Conservation (phyloP, 805 yeast genomes). For the Pichia gijzeniarum region DNA sequence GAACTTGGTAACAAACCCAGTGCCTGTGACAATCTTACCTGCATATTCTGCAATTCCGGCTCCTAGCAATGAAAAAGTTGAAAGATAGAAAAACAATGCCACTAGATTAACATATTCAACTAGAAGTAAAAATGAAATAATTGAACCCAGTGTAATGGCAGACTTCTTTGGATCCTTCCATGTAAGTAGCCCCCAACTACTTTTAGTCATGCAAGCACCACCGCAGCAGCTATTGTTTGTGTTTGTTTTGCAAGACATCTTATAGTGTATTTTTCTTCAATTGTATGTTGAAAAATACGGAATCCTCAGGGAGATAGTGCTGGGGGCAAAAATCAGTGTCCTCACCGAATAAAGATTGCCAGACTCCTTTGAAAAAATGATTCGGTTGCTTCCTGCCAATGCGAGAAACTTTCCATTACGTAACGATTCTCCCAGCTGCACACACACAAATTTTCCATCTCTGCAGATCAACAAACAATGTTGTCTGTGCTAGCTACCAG, state of each 20-base stretch:
- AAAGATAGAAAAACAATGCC: slow-evolving; percentile 52
- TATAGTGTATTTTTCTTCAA: not conserved
- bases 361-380: too few species aligned
- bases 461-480: too few species aligned
- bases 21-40: slow-evolving; percentile 67
- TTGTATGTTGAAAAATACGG: too few species aligned
- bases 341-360: too few species aligned
- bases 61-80: slow-evolving; percentile 48
- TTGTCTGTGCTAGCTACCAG: too few species aligned
- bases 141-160: slow-evolving; percentile 66
- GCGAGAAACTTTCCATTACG: too few species aligned
- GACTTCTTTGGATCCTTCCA: slow-evolving; percentile 75
- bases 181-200: slow-evolving; percentile 40
- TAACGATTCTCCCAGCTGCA: too few species aligned
- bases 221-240: slow-evolving; percentile 24
- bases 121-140: slow-evolving; percentile 47
- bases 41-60: slow-evolving; percentile 74
- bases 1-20: slow-evolving; percentile 74
- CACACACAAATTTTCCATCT: too few species aligned
- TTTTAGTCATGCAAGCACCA: slow-evolving; percentile 26
- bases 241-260: slow-evolving; percentile 5
- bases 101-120: slow-evolving; percentile 59
- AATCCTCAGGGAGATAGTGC: too few species aligned
- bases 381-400: too few species aligned
- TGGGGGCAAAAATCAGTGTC: too few species aligned